Percentiles rank a stretch among this genome's conserved stretches.
Conservation (phyloP, 2,329 filamentous ascomycete species). For the Salinomyces thailandicus region DNA sequence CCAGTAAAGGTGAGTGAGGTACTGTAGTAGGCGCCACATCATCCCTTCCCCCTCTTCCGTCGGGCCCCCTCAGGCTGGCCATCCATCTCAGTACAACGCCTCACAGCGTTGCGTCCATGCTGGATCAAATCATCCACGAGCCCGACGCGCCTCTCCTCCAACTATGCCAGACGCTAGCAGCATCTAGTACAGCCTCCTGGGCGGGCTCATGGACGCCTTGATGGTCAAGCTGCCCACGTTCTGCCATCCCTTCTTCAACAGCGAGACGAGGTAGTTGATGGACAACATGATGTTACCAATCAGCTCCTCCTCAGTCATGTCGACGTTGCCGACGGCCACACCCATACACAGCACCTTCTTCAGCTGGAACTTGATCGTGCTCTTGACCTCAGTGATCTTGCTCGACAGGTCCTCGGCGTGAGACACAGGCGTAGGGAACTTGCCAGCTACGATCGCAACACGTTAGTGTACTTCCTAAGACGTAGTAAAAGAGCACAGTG, state of each 20-base stretch:
- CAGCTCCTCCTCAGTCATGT: slow-evolving; percentile 91
- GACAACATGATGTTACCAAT: slow-evolving; percentile 98
- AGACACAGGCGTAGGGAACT: slow-evolving; percentile 98
- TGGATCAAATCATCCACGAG: slow-evolving; percentile 10
- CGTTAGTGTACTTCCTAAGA: neutral
- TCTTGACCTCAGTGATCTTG: slow-evolving; percentile 99
- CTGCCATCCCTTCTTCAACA: slow-evolving; percentile 99
- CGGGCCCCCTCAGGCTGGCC: too few relatives aligned
- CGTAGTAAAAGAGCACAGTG: neutral
- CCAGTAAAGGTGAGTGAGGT: slow-evolving; percentile 24
- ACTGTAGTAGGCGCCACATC: too few relatives aligned
- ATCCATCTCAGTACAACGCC: too few relatives aligned
- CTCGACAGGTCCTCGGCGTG: slow-evolving; percentile 85
- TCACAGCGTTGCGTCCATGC: too few relatives aligned
- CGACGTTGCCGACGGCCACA: slow-evolving; percentile 97
- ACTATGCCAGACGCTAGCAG: too few relatives aligned
- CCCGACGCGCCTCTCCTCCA: too few relatives aligned
- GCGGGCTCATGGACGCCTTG: slow-evolving; percentile 99
- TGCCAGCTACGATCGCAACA: slow-evolving; percentile 63
- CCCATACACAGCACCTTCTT: slow-evolving; percentile 99
- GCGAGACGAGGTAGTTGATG: slow-evolving; percentile 99
- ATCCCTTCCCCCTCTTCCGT: too few relatives aligned
- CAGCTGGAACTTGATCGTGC: slow-evolving; percentile 99
- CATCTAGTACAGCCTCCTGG: slow-evolving; percentile 94
- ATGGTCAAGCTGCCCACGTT: slow-evolving; percentile 99